These are phyloP conservation scores for Nakazawaea laoshanensis DNA, from an alignment of 805 yeast genomes.

Conservation along the genomic window DNA sequence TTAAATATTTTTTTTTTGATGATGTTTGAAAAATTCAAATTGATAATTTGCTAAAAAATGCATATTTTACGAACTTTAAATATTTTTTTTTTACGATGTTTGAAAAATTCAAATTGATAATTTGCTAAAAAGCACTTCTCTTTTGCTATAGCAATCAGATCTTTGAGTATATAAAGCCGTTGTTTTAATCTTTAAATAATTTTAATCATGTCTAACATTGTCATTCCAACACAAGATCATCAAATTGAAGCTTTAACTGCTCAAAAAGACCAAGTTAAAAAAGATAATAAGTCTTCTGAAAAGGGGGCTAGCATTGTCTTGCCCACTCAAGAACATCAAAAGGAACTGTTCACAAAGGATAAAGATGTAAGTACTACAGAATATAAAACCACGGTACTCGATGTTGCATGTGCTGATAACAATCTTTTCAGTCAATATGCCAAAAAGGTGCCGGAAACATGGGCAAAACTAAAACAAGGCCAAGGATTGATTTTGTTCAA, in stretches of 20 bases:
- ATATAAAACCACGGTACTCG: conserved; percentile 3
- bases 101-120: too few relatives aligned
- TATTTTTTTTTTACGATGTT: too few relatives aligned
- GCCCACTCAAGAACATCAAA: conserved; percentile 8
- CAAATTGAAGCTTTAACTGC: conserved; percentile 7
- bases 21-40: too few relatives aligned
- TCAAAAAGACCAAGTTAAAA: conserved; percentile 1
- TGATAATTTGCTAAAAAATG: too few relatives aligned
- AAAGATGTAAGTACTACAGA: conserved; percentile 3
- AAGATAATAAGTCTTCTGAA: background rate
- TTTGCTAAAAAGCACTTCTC: too few relatives aligned
- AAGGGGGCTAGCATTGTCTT: conserved; percentile 1
- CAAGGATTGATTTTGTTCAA: conserved; percentile 47
- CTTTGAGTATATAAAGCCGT: too few relatives aligned
- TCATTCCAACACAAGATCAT: conserved; percentile 10
- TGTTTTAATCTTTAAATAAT: too few relatives aligned
- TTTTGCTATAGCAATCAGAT: too few relatives aligned
- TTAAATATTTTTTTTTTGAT: too few relatives aligned
- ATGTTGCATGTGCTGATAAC: background rate
- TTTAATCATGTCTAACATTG: conserved; percentile 7
- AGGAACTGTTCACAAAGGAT: conserved; percentile 4
- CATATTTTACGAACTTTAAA: too few relatives aligned
- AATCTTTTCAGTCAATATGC: conserved; percentile 6
- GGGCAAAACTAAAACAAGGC: background rate
- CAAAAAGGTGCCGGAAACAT: background rate